phyloP scores from a whole-genome alignment of 306 rosid genomes.

The Fragaria ananassa region DNA sequence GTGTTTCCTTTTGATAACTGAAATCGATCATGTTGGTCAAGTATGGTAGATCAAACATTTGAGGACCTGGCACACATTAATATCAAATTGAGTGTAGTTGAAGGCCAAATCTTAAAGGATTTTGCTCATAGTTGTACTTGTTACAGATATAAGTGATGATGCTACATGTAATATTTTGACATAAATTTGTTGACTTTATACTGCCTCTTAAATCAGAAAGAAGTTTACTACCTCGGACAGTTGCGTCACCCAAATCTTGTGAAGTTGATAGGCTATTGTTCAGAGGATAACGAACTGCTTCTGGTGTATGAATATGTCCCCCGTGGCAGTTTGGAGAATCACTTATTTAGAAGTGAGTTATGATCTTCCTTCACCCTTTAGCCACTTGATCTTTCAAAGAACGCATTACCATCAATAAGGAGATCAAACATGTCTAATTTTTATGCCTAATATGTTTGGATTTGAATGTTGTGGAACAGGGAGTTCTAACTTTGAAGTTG shows the following conservation, averaged over 20 bases:
- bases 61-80: neutral
- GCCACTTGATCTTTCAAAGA: slow-evolving; percentile 10
- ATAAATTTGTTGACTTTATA: slow-evolving; percentile 22
- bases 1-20: neutral
- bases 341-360: slow-evolving; percentile 79
- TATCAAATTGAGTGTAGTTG: neutral
- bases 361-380: slow-evolving; percentile 9
- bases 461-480: slow-evolving; percentile 43
- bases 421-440: neutral
- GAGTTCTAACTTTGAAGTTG: slow-evolving; percentile 47
- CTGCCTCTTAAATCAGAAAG: slow-evolving; percentile 50
- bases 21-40: neutral
- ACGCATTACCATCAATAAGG: neutral
- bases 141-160: slow-evolving; percentile 10
- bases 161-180: slow-evolving; percentile 13
- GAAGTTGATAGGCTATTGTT: slow-evolving; percentile 78
- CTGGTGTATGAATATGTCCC: slow-evolving; percentile 83
- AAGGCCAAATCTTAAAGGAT: neutral
- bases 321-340: slow-evolving; percentile 81
- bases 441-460: neutral
- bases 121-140: slow-evolving; percentile 9
- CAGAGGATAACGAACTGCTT: slow-evolving; percentile 84
- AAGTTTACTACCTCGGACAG: slow-evolving; percentile 84
- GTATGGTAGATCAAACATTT: neutral
- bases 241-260: slow-evolving; percentile 89